These are phyloP conservation scores for Aspergillus ostianus DNA, from an alignment of 495 filamentous ascomycete species.

Conservation along the genomic window DNA sequence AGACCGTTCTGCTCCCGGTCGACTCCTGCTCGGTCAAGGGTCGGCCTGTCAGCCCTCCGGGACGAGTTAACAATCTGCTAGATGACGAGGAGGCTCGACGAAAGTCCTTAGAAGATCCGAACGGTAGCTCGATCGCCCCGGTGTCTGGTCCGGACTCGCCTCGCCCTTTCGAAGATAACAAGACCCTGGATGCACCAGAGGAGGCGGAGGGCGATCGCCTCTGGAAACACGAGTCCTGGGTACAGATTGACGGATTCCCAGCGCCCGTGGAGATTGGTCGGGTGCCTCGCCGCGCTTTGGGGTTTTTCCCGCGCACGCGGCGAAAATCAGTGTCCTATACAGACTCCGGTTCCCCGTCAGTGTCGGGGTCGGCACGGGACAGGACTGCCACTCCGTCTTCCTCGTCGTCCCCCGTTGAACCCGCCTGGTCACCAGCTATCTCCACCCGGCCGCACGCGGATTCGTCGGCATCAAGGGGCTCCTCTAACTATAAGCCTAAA, in stretches of 20 bases:
- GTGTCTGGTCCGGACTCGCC: slow-evolving; percentile 21
- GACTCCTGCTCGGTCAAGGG: slow-evolving; percentile 88
- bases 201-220: slow-evolving; percentile 51
- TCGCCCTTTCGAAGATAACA: slow-evolving; percentile 17
- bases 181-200: slow-evolving; percentile 15
- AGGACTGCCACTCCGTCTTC: slow-evolving; percentile 31
- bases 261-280: slow-evolving; percentile 81
- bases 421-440: slow-evolving; percentile 23
- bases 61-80: slow-evolving; percentile 27
- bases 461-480: slow-evolving; percentile 18
- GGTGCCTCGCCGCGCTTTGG: slow-evolving; percentile 74
- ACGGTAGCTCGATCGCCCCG: slow-evolving; percentile 44
- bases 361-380: slow-evolving; percentile 41
- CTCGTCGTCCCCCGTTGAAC: slow-evolving; percentile 29
- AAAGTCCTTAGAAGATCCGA: slow-evolving; percentile 33
- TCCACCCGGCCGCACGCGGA: slow-evolving; percentile 21
- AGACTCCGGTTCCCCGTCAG: slow-evolving; percentile 34
- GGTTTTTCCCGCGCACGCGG: slow-evolving; percentile 87
- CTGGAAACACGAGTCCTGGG: slow-evolving; percentile 88
- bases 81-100: slow-evolving; percentile 23
- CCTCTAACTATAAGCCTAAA: slow-evolving; percentile 18
- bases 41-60: slow-evolving; percentile 33
- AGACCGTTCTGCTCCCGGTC: slow-evolving; percentile 79
- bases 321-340: slow-evolving; percentile 69
- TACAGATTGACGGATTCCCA: slow-evolving; percentile 67